These are phyloP conservation scores for Lyophyllum semitale DNA, from an alignment of 768 basidiomycete species.

Conservation along the genomic window DNA sequence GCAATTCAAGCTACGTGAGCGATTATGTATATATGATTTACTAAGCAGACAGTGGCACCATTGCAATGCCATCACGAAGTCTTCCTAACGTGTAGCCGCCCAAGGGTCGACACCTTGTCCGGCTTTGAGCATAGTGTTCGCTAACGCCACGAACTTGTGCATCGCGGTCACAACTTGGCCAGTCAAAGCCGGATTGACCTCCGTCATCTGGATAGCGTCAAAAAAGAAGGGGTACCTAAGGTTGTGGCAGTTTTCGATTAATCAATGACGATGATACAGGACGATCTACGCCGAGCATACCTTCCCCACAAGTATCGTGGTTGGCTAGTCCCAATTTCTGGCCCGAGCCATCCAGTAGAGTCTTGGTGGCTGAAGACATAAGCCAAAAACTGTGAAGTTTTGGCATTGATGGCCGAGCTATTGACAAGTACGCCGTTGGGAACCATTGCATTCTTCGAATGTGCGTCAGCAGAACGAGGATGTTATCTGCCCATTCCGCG, in stretches of 20 bases:
- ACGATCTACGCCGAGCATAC: conserved; percentile 19
- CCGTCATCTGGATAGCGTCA: conserved; percentile 59
- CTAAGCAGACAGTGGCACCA: conserved; percentile 38
- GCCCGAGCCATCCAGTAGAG: conserved; percentile 56
- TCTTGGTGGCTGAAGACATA: conserved; percentile 56
- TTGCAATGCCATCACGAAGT: conserved; percentile 56
- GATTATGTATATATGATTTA: not conserved
- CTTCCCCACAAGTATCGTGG: conserved; percentile 58
- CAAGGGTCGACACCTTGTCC: conserved; percentile 56
- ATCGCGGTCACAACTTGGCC: conserved; percentile 47
- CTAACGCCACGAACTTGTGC: conserved; percentile 53
- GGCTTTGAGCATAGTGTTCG: conserved; percentile 55
- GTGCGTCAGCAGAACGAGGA: not conserved
- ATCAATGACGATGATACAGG: not conserved
- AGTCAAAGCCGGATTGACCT: conserved; percentile 44
- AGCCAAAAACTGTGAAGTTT: conserved; percentile 48
- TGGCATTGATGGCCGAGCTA: conserved; percentile 44
- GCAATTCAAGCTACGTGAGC: not conserved
- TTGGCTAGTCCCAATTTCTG: conserved; percentile 53
- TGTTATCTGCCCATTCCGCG: conserved; percentile 17
- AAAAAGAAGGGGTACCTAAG: conserved; percentile 62
- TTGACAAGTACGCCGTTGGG: conserved; percentile 51
- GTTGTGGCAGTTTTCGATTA: not conserved
- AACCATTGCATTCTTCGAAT: conserved; percentile 50
- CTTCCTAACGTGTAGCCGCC: conserved; percentile 58